Conservation (phyloP, 768 basidiomycete genomes). For the Mycena alexandri region DNA sequence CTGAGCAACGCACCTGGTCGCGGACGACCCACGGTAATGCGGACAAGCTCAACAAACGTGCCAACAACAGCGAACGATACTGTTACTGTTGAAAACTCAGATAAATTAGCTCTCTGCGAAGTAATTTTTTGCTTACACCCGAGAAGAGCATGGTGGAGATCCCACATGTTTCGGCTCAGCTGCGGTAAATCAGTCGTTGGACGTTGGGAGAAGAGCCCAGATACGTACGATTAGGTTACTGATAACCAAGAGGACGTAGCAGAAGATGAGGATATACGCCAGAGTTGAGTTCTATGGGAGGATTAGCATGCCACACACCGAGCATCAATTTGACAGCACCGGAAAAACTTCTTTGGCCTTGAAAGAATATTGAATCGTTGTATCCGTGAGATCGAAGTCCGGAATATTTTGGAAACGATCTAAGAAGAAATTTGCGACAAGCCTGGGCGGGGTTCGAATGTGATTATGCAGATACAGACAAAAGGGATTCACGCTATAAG, state of each 20-base stretch:
- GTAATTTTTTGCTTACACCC: conserved; percentile 31
- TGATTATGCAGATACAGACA: background rate
- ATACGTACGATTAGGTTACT: conserved; percentile 33
- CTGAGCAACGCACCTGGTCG: conserved; percentile 36
- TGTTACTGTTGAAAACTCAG: conserved; percentile 34
- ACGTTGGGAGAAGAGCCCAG: no score
- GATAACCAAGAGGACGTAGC: conserved; percentile 36
- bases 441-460: conserved; percentile 11
- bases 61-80: conserved; percentile 34
- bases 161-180: conserved; percentile 41
- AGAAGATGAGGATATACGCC: conserved; percentile 32
- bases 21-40: conserved; percentile 39
- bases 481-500: conserved; percentile 18
- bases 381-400: conserved; percentile 41
- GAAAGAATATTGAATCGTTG: conserved; percentile 39
- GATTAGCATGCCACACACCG: background rate
- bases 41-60: conserved; percentile 36
- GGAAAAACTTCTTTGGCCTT: conserved; percentile 35
- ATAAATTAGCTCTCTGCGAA: background rate
- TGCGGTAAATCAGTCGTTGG: no score
- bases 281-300: conserved; percentile 23
- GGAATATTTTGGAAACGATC: conserved; percentile 41
- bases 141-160: conserved; percentile 40
- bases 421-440: conserved; percentile 42
- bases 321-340: conserved; percentile 13